These are phyloP conservation scores for Mycena alexandri DNA, from an alignment of 768 basidiomycete species.

Conservation along the genomic window DNA sequence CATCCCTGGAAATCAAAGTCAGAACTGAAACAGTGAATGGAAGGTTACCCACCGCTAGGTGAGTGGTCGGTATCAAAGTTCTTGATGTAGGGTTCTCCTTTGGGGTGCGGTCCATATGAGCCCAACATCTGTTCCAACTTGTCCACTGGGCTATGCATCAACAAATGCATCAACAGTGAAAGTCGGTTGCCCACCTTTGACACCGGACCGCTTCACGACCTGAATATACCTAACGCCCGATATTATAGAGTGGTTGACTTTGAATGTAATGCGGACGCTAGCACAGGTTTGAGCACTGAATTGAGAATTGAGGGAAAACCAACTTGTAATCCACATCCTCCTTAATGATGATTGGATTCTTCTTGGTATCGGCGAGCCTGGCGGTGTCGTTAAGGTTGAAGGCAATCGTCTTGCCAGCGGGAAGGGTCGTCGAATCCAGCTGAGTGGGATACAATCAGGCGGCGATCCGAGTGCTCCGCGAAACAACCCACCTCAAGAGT, in stretches of 20 bases:
- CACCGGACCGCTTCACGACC: slow-evolving; percentile 82
- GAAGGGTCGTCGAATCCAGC: slow-evolving; percentile 82
- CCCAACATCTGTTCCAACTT: slow-evolving; percentile 96
- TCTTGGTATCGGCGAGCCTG: slow-evolving; percentile 69
- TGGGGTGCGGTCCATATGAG: slow-evolving; percentile 85
- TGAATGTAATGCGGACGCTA: slow-evolving; percentile 86
- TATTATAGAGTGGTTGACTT: slow-evolving; percentile 91
- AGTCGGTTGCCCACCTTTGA: slow-evolving; percentile 67
- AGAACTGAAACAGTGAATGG: background rate
- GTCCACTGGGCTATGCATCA: slow-evolving; percentile 70
- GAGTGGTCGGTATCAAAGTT: slow-evolving; percentile 81
- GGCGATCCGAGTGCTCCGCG: background rate
- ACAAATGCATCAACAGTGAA: slow-evolving; percentile 22
- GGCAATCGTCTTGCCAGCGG: slow-evolving; percentile 66
- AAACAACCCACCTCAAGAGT: slow-evolving; percentile 65
- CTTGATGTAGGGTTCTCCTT: slow-evolving; percentile 76
- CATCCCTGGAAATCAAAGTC: slow-evolving; percentile 76
- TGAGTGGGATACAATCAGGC: slow-evolving; percentile 8
- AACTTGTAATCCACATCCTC: slow-evolving; percentile 93
- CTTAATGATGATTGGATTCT: slow-evolving; percentile 83
- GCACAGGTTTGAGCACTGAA: background rate
- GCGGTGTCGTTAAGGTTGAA: slow-evolving; percentile 74
- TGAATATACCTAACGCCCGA: slow-evolving; percentile 91
- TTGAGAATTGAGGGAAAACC: slow-evolving; percentile 36
- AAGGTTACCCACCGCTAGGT: slow-evolving; percentile 43